phyloP scores from a whole-genome alignment of 2,329 filamentous ascomycete species.

The Paecilomyces variotii region DNA sequence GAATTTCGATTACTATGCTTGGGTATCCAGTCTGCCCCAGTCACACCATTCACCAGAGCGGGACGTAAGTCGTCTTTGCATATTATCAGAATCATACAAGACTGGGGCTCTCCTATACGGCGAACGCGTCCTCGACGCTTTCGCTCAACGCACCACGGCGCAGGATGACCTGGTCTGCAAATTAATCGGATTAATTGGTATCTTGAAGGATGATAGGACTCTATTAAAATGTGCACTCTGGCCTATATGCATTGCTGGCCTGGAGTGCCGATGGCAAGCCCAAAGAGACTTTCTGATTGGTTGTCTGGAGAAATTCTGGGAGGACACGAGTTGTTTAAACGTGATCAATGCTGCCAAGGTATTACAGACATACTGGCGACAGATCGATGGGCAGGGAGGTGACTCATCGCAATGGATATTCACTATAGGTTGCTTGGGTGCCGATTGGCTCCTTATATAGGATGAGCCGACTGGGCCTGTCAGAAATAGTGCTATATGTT shows the following conservation, averaged over 20 bases:
- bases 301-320: slow-evolving; percentile 22
- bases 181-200: slow-evolving; percentile 16
- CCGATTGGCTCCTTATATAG: slow-evolving; percentile 25
- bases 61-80: slow-evolving; percentile 14
- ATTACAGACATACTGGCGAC: slow-evolving; percentile 18
- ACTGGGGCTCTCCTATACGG: slow-evolving; percentile 24
- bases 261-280: slow-evolving; percentile 17
- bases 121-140: slow-evolving; percentile 20
- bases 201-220: slow-evolving; percentile 13
- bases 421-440: slow-evolving; percentile 17
- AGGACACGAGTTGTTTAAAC: slow-evolving; percentile 23
- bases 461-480: background rate
- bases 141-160: slow-evolving; percentile 6
- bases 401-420: slow-evolving; percentile 20
- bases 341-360: slow-evolving; percentile 23
- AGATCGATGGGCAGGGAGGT: slow-evolving; percentile 1
- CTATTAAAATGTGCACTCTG: slow-evolving; percentile 28
- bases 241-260: slow-evolving; percentile 26
- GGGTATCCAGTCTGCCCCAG: background rate
- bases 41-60: slow-evolving; percentile 7
- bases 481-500: too few relatives aligned
- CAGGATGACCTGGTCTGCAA: slow-evolving; percentile 13
- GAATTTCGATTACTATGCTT: background rate
- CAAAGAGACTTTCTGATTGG: slow-evolving; percentile 16
- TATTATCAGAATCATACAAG: slow-evolving; percentile 21